Evolutionary conservation across 345 rosid genomes (phyloP).

Genomic region (Triadica sebifera): DNA sequence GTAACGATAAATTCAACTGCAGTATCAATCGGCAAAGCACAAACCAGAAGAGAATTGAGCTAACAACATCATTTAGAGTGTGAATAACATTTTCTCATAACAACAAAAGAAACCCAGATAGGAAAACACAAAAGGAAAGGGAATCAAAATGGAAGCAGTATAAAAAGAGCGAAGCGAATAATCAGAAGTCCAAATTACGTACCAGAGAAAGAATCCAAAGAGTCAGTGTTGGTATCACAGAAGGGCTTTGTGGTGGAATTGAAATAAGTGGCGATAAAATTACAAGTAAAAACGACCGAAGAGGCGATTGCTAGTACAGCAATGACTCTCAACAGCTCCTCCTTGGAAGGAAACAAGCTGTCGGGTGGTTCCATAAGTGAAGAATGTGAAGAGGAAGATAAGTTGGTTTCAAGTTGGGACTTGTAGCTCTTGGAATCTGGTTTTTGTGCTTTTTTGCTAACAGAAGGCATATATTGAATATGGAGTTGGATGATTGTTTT

Average conservation of each 20-base stretch:
- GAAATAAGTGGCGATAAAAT: slow-evolving; percentile 37
- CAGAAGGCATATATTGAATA: slow-evolving; percentile 28
- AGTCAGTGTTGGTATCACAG: slow-evolving; percentile 47
- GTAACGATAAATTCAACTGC: neutral
- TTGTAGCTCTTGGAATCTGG: slow-evolving; percentile 23
- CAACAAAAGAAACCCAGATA: neutral
- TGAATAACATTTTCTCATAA: no score
- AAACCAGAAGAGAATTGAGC: neutral
- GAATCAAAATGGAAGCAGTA: neutral
- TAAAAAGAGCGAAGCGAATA: neutral
- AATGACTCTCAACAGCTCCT: slow-evolving; percentile 50
- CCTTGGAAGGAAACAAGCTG: slow-evolving; percentile 63
- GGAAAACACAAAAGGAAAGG: neutral
- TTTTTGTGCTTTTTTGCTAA: slow-evolving; percentile 45
- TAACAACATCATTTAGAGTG: neutral
- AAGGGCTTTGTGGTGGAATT: slow-evolving; percentile 50
- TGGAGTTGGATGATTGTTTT: no score
- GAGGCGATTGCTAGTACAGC: slow-evolving; percentile 61
- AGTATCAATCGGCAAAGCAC: neutral
- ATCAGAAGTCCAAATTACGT: slow-evolving; percentile 9
- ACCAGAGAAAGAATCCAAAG: slow-evolving; percentile 50
- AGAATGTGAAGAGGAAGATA: no score
- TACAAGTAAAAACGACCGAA: slow-evolving; percentile 57
- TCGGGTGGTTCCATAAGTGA: slow-evolving; percentile 67
- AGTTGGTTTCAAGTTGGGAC: no score